phyloP scores from a whole-genome alignment of 306 rosid species.

The Pterocarpus santalinus region DNA sequence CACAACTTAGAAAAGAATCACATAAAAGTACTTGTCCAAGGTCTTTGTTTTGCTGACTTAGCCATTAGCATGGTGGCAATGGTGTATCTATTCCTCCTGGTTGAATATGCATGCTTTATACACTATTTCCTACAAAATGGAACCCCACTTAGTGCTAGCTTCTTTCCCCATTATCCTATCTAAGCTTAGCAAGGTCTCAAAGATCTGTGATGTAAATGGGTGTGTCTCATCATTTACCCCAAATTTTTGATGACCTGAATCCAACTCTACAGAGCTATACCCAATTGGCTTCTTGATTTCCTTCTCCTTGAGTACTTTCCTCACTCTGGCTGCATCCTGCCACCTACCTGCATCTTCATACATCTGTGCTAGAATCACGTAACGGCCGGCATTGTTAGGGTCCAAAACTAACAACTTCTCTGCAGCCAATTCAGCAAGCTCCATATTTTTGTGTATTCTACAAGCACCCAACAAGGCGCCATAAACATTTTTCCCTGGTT shows the following conservation, averaged over 20 bases:
- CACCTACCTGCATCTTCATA: slow-evolving; percentile 76
- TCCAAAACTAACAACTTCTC: slow-evolving; percentile 73
- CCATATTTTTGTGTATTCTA: slow-evolving; percentile 71
- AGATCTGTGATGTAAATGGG: slow-evolving; percentile 56
- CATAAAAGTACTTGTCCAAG: slow-evolving; percentile 4
- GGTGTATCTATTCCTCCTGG: slow-evolving; percentile 6
- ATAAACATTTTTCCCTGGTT: slow-evolving; percentile 75
- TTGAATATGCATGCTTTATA: not conserved
- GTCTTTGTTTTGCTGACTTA: not conserved
- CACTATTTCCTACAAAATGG: slow-evolving; percentile 32
- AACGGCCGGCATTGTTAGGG: slow-evolving; percentile 68
- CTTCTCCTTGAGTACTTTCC: slow-evolving; percentile 69
- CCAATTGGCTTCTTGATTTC: slow-evolving; percentile 77
- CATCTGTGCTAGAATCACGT: slow-evolving; percentile 74
- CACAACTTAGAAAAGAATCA: slow-evolving; percentile 17
- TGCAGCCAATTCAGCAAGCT: slow-evolving; percentile 72
- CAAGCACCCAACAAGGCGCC: slow-evolving; percentile 89
- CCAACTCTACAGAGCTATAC: slow-evolving; percentile 75
- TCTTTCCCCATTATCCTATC: slow-evolving; percentile 58
- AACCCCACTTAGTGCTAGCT: slow-evolving; percentile 11
- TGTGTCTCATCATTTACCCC: slow-evolving; percentile 74
- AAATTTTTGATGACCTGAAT: slow-evolving; percentile 60
- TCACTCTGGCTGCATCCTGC: slow-evolving; percentile 79
- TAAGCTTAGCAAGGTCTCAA: slow-evolving; percentile 61
- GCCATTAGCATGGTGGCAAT: not conserved